Conservation (phyloP, 1,284 basidiomycete genomes). For the Ganoderma leucocontextum region DNA sequence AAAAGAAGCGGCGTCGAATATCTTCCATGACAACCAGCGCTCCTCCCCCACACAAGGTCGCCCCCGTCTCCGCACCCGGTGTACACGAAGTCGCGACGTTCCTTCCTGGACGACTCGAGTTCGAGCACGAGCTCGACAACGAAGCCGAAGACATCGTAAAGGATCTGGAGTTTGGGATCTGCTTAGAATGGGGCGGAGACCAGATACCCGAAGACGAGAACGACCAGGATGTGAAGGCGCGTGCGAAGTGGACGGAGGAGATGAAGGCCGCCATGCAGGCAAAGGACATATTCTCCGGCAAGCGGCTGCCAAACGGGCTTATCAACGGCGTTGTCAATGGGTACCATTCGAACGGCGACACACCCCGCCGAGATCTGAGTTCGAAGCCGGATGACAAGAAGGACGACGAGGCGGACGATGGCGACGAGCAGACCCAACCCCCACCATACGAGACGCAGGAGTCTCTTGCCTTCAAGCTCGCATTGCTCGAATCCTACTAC, state of each 20-base stretch:
- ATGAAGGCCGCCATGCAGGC: slow-evolving; percentile 54
- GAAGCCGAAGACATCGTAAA: slow-evolving; percentile 97
- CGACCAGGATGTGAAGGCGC: slow-evolving; percentile 73
- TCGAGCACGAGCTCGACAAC: slow-evolving; percentile 96
- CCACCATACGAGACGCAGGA: slow-evolving; percentile 86
- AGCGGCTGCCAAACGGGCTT: slow-evolving; percentile 42
- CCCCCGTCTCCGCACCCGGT: slow-evolving; percentile 92
- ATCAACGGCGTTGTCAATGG: slow-evolving; percentile 61
- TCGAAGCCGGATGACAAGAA: slow-evolving; percentile 47
- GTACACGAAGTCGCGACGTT: slow-evolving; percentile 95
- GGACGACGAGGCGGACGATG: slow-evolving; percentile 54
- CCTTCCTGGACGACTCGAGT: slow-evolving; percentile 96
- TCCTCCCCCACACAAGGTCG: slow-evolving; percentile 68
- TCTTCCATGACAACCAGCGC: slow-evolving; percentile 68
- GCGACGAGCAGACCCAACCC: slow-evolving; percentile 72
- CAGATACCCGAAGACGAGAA: slow-evolving; percentile 79
- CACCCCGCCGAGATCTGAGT: slow-evolving; percentile 38
- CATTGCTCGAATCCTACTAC: slow-evolving; percentile 92
- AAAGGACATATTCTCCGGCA: slow-evolving; percentile 46
- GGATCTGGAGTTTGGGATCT: slow-evolving; percentile 94
- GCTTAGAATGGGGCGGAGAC: slow-evolving; percentile 87
- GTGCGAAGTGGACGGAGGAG: slow-evolving; percentile 76
- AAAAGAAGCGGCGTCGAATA: slow-evolving; percentile 87
- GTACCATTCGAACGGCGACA: slow-evolving; percentile 36
- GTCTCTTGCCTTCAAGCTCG: slow-evolving; percentile 91